phyloP scores from a whole-genome alignment of 768 basidiomycete species.

The Rhizopogon rudus region DNA sequence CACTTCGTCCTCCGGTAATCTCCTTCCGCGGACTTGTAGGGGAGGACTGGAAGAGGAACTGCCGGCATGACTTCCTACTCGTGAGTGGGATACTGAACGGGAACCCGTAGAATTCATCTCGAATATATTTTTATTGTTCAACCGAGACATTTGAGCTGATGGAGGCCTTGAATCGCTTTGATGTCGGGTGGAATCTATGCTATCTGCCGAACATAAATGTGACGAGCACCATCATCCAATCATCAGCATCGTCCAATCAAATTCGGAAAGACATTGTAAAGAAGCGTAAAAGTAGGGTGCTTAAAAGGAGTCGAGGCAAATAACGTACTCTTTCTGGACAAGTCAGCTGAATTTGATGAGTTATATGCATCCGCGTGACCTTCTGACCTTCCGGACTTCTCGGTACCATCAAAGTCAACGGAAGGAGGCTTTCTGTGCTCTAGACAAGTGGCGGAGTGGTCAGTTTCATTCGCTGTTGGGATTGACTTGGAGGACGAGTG shows the following conservation, averaged over 20 bases:
- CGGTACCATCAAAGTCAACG: not conserved
- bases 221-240: conserved; percentile 1
- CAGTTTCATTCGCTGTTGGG: conserved; percentile 20
- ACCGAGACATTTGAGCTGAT: conserved; percentile 27
- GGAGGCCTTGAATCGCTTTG: conserved; percentile 23
- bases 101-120: conserved; percentile 21
- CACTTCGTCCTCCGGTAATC: conserved; percentile 37
- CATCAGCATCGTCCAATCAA: conserved; percentile 2
- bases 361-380: conserved; percentile 4
- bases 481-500: conserved; percentile 21
- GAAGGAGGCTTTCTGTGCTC: conserved; percentile 32
- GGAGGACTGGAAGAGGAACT: conserved; percentile 49
- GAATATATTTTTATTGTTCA: conserved; percentile 34
- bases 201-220: conserved; percentile 15
- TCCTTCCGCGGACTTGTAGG: conserved; percentile 32
- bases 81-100: conserved; percentile 38
- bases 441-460: conserved; percentile 41
- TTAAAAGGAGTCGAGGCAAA: conserved; percentile 4
- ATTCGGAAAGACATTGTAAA: not conserved
- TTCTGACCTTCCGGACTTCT: not conserved
- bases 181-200: conserved; percentile 24
- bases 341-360: conserved; percentile 22
- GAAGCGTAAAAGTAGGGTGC: not conserved
- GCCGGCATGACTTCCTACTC: conserved; percentile 38
- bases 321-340: conserved; percentile 35